phyloP scores from a whole-genome alignment of 1,139 yeast species.

The Magnusiomyces magnusii region DNA sequence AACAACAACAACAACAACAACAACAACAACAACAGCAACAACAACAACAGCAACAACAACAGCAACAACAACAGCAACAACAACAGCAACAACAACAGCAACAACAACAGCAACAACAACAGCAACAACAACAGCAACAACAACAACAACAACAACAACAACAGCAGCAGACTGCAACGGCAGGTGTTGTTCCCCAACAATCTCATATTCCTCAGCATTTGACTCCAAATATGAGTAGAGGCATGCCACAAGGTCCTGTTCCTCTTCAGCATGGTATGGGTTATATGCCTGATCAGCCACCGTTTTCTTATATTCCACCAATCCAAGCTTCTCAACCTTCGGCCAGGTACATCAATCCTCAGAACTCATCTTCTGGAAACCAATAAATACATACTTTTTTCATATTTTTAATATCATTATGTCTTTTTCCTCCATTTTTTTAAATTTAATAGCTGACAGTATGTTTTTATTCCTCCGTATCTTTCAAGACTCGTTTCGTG shows the following conservation, averaged over 20 bases:
- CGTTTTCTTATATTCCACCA: slow-evolving; percentile 4
- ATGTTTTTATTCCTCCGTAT: too few relatives aligned
- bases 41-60: not conserved
- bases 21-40: slow-evolving; percentile 3
- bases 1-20: slow-evolving; percentile 4
- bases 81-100: slow-evolving; percentile 1
- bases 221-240: not conserved
- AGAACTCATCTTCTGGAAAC: slow-evolving; percentile 3
- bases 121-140: not conserved
- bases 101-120: slow-evolving; percentile 6
- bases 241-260: slow-evolving; percentile 6
- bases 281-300: slow-evolving; percentile 4
- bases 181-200: not conserved
- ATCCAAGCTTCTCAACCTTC: not conserved
- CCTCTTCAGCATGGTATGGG: slow-evolving; percentile 6
- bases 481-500: too few relatives aligned
- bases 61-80: not conserved
- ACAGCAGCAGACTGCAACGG: not conserved
- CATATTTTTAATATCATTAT: too few relatives aligned
- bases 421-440: not conserved
- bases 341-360: not conserved
- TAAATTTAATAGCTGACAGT: not conserved
- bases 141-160: not conserved
- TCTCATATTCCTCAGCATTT: not conserved
- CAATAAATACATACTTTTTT: not conserved